phyloP scores from a whole-genome alignment of 139 green algal species.

The Closterium sp. region DNA sequence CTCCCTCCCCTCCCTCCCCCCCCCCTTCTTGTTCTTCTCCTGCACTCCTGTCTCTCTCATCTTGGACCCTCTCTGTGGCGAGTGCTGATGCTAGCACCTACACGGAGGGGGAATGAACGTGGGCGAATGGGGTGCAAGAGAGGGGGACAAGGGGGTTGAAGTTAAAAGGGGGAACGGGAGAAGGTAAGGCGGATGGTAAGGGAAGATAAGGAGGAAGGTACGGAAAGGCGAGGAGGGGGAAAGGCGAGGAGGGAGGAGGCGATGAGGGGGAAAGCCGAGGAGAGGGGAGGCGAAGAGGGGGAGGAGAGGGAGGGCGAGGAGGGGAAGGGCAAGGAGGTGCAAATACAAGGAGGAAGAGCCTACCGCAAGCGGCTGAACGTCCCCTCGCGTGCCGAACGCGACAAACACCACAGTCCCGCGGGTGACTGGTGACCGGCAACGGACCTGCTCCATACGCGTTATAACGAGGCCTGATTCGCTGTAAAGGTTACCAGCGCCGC shows the following conservation, averaged over 20 bases:
- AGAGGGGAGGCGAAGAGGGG: neutral
- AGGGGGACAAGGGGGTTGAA: neutral
- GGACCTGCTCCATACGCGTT: neutral
- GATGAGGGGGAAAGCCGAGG: neutral
- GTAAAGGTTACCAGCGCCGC: neutral
- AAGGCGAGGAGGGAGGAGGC: neutral
- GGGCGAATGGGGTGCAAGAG: neutral
- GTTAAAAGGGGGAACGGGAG: neutral
- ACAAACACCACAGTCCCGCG: neutral
- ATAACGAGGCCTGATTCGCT: neutral
- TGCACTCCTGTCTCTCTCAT: neutral
- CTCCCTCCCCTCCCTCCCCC: neutral
- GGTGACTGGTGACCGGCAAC: neutral
- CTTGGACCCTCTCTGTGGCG: neutral
- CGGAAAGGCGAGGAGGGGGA: neutral
- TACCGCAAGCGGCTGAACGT: constrained; percentile 49
- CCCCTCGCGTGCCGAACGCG: constrained; percentile 42
- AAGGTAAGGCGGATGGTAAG: neutral
- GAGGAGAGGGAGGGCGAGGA: neutral
- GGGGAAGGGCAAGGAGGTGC: neutral
- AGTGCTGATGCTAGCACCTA: neutral
- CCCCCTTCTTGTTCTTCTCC: neutral
- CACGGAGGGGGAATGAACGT: neutral
- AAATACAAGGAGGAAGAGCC: neutral
- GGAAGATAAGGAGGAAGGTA: neutral